These are phyloP conservation scores for Hygrocybe punicea DNA, from an alignment of 768 basidiomycete species.

Conservation along the genomic window DNA sequence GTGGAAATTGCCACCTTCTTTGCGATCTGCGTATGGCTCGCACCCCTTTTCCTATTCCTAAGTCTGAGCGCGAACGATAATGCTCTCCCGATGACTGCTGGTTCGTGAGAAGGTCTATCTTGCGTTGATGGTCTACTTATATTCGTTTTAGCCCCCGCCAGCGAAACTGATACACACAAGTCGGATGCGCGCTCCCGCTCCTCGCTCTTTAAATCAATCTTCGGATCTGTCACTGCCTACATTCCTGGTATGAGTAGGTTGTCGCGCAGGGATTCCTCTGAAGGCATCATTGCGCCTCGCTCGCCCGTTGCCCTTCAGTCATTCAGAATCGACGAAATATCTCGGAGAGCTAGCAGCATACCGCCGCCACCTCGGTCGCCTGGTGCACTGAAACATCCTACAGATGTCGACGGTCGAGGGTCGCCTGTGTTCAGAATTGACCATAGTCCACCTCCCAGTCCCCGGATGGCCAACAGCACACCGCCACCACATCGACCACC, in stretches of 20 bases:
- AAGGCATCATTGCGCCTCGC: conserved; percentile 70
- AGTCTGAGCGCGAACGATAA: conserved; percentile 97
- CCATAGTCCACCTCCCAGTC: not conserved
- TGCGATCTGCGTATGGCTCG: conserved; percentile 80
- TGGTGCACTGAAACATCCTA: not conserved
- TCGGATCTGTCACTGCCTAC: conserved; percentile 43
- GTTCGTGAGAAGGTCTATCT: conserved; percentile 30
- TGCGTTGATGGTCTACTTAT: not conserved
- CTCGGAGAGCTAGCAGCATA: conserved; percentile 9
- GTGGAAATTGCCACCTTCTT: conserved; percentile 82
- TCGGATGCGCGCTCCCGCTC: conserved; percentile 34
- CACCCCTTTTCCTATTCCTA: conserved; percentile 91
- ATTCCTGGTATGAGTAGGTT: conserved; percentile 45
- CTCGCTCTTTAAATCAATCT: conserved; percentile 68
- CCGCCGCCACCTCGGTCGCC: conserved; percentile 36
- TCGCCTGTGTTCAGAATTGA: not conserved
- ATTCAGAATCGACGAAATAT: conserved; percentile 2
- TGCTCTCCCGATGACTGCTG: conserved; percentile 73
- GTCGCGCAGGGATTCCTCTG: conserved; percentile 47
- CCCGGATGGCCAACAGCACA: conserved; percentile 9
- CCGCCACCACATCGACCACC: conserved; percentile 26
- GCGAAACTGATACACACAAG: conserved; percentile 1
- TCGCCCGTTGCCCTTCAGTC: conserved; percentile 37
- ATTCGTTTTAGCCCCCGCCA: not conserved
- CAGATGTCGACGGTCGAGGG: no score